A percentile compares a stretch with the other conserved stretches of the same genome.
Conservation (phyloP, 345 rosid species). For the Syzygium grande region DNA sequence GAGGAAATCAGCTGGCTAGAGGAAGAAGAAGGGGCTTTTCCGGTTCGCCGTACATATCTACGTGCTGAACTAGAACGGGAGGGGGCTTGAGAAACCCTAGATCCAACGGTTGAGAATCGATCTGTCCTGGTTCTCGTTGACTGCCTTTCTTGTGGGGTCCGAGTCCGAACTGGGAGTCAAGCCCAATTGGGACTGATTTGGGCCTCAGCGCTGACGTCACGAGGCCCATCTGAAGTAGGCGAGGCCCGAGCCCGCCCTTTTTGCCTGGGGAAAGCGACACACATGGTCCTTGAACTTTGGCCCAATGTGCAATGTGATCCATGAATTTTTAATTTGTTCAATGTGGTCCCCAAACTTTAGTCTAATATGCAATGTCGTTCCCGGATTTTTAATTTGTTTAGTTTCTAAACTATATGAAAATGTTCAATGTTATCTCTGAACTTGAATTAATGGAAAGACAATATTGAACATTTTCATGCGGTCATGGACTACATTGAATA, state of each 20-base stretch:
- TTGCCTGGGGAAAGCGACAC: not conserved
- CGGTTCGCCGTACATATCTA: not conserved
- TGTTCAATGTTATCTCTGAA: too few relatives aligned
- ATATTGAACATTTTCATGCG: too few relatives aligned
- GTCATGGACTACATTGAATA: too few relatives aligned
- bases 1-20: not conserved
- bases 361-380: too few relatives aligned
- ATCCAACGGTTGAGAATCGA: not conserved
- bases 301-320: too few relatives aligned
- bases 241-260: not conserved
- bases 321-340: too few relatives aligned
- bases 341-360: too few relatives aligned
- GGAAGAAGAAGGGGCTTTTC: accelerated
- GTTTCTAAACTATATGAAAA: too few relatives aligned
- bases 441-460: too few relatives aligned
- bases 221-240: not conserved
- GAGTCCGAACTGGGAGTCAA: not conserved
- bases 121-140: not conserved
- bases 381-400: too few relatives aligned
- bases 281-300: too few relatives aligned
- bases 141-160: not conserved
- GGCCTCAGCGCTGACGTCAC: not conserved
- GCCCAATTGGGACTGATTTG: not conserved
- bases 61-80: not conserved
- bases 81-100: not conserved